Base-by-base conservation (phyloP, 129 eudicot genomes). In the Silybum marianum region DNA sequence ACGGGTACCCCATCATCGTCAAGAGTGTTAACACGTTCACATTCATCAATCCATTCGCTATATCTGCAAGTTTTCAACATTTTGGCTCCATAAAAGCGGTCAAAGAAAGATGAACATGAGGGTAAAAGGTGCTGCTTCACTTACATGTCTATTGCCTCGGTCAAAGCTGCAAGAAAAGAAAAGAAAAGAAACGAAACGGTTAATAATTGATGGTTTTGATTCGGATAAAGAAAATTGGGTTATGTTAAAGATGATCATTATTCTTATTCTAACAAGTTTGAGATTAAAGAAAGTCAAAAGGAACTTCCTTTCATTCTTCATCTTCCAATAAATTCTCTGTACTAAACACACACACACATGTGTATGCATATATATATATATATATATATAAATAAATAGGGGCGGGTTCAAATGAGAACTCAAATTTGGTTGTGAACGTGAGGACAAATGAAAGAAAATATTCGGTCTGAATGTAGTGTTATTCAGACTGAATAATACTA, bases 41-140 rank as follows among this genome's bases (percentile, higher is more conserved):
- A 95, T 81, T 95, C 99, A 69, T 95, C 99, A 69, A 95, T 95
- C 99, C 99, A 95, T 80, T 95, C 99, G n/a, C 99, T 95, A 70
- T 95, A 95, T 87, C 97, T 93, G 91, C 78, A 75, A 0, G 18
- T 71, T 65, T 69, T 71, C 72, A 85, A 76, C 32, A 75, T 22
- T 58, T 58, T 58, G 23, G 66, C 9, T 46, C 73, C 21, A 40
- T 22, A 40, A 79, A 73, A 23, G 67, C 77, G n/a, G 69, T 60
- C 62, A 58, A 39, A 8, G 19, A 66, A 21, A 81, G 48, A 14
- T 48, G 74, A 60, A 30, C 51, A 46, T 6, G 42, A 38, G 16
- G 54, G 25, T 39, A 60, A 32, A 23, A 74, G 39, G 75, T 32
- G 36, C 32, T 18, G 40, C 32, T 82, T n/a, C 48, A 88, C 97